A percentile compares a stretch with the other conserved stretches of the same genome.
Conservation (phyloP, 2,329 filamentous ascomycete species). For the Sarocladium brachiariae region DNA sequence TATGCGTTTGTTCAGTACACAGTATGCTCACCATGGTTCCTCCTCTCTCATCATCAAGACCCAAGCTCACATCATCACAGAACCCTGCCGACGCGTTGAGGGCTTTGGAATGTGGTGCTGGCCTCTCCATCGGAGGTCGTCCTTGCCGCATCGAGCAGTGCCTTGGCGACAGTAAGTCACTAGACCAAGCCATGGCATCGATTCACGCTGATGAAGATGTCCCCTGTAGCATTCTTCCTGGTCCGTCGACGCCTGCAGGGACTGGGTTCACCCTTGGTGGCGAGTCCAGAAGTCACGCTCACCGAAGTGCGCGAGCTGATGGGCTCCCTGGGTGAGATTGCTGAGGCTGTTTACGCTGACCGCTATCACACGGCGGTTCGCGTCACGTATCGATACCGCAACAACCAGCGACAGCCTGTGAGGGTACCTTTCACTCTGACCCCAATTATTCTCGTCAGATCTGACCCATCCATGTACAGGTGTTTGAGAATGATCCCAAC, state of each 20-base stretch:
- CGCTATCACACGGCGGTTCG: conserved; percentile 20
- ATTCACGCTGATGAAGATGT: too few relatives aligned
- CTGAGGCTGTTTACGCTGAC: conserved; percentile 24
- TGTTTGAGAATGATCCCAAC: conserved; percentile 22
- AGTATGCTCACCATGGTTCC: conserved; percentile 31
- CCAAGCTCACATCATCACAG: conserved; percentile 28
- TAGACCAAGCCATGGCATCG: too few relatives aligned
- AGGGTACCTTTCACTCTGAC: conserved; percentile 29
- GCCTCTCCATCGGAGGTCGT: conserved; percentile 45
- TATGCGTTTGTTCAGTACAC: conserved; percentile 60
- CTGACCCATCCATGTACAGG: conserved; percentile 10
- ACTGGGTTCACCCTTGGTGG: conserved; percentile 14
- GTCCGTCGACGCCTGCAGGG: conserved; percentile 28
- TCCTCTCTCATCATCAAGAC: background rate
- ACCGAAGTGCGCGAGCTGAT: conserved; percentile 40
- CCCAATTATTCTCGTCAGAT: background rate
- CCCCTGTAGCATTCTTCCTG: conserved; percentile 43
- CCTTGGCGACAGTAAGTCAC: conserved; percentile 52
- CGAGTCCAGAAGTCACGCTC: conserved; percentile 24
- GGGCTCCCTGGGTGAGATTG: conserved; percentile 35
- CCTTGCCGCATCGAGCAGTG: conserved; percentile 54
- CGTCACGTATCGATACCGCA: conserved; percentile 44
- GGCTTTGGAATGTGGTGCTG: conserved; percentile 41
- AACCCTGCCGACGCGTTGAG: conserved; percentile 39
- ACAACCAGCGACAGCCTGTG: conserved; percentile 42